These are phyloP conservation scores for Phaeosphaeriaceae sp. DNA, from an alignment of 2,329 filamentous ascomycete genomes.

Conservation along the genomic window DNA sequence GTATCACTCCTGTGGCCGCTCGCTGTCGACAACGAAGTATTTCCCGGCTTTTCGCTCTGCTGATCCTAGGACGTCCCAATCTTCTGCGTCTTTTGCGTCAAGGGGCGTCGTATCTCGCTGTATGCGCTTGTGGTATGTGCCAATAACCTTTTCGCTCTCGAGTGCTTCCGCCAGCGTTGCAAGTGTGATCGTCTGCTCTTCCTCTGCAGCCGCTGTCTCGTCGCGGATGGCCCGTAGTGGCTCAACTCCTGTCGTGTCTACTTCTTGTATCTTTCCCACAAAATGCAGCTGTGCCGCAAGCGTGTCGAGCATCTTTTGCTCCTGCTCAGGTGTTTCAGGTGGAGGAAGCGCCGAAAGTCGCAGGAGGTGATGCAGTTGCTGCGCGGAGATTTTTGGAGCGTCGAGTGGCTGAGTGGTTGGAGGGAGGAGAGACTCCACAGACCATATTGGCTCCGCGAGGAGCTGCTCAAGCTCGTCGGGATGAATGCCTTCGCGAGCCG, in stretches of 20 bases:
- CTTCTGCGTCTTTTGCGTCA: constrained; percentile 57
- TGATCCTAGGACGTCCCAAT: constrained; percentile 74
- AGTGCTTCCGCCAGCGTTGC: constrained; percentile 65
- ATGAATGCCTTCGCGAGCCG: constrained; percentile 19
- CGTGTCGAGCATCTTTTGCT: constrained; percentile 74
- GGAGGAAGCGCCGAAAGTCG: constrained; percentile 86
- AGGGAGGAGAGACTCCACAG: constrained; percentile 76
- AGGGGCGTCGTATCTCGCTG: constrained; percentile 53
- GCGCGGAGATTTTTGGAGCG: constrained; percentile 61
- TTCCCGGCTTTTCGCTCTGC: constrained; percentile 71
- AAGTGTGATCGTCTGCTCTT: constrained; percentile 66
- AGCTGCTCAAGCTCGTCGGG: constrained; percentile 46
- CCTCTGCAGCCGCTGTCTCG: constrained; percentile 67
- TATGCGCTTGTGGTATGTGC: constrained; percentile 60
- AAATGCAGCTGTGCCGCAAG: constrained; percentile 87
- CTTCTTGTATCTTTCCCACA: constrained; percentile 81
- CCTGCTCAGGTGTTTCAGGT: constrained; percentile 68
- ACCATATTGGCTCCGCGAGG: constrained; percentile 80
- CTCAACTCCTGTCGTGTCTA: constrained; percentile 75
- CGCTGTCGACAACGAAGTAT: constrained; percentile 79
- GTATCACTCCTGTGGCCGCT: constrained; percentile 47
- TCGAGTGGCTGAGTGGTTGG: constrained; percentile 35
- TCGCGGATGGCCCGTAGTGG: constrained; percentile 83
- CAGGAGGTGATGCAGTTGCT: constrained; percentile 82
- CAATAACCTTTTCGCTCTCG: constrained; percentile 66